Evolutionary conservation across 768 basidiomycete species (phyloP), one percentile per base, ranked within the genome.

Genomic region (Glaciozyma martinii): DNA sequence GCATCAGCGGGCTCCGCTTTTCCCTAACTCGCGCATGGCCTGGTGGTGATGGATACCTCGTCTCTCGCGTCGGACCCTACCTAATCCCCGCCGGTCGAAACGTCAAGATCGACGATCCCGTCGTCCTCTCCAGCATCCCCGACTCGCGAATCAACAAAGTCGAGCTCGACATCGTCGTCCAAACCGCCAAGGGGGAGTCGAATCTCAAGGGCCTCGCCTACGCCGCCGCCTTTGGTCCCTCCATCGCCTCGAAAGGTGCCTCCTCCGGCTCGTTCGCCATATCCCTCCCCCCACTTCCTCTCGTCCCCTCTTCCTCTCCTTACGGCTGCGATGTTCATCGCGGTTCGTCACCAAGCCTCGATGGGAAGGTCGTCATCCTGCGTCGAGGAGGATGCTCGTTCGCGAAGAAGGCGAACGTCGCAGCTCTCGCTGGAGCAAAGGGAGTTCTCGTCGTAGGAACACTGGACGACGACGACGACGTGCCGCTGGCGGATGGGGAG

Each of bases 321-420:
- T 62, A 63, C 59, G 66, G 70, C 18, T 67, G 70, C 64, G 66
- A 67, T n/a, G 40, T 61, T 2, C 59, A 64, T 13, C 56, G 56
- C 32, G 56, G 27, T 1, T 18, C 43, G 60, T 47, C 44, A 12
- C 29, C 29, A 44, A 43, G 58, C 25, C 52, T 59, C 29, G n/a
- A 52, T 23, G 49, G 40, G 43, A 37, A 25, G 30, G 56, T 91
- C 29, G 74, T 95, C 21, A 64, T 80, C 18, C 79, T 87, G 21
- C 80, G 80, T 52, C 82, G 94, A 33, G 94, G 94, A 8, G 82
- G 80, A 7, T 98, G 94, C 76, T 86, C 90, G 13, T 97, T 98
- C 77, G 76, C 90, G 19, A 82, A 89, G 69, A 99, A 99, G 77
- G 80, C 93, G 21, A 57, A 84, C 18, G 67, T 80, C 53, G 92